Percentiles rank a stretch among this genome's conserved stretches.
phyloP scores from a whole-genome alignment of 2,329 filamentous ascomycete species.

The Aspergillus sp. region DNA sequence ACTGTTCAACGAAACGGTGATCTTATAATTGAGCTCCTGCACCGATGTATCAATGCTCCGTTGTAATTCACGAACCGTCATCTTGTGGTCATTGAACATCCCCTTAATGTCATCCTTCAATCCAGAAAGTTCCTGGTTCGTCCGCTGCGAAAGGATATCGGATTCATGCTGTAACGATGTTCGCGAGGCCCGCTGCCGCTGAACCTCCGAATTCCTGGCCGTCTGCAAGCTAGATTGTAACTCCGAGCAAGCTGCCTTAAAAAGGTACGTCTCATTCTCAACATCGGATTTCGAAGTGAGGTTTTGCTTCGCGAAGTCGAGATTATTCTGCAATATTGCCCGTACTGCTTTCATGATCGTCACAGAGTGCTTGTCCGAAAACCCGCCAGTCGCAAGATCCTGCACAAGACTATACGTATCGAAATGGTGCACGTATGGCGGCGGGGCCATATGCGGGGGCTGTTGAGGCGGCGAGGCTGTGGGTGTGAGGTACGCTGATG shows the following conservation, averaged over 20 bases:
- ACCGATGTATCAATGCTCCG: conserved; percentile 81
- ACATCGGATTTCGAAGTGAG: conserved; percentile 89
- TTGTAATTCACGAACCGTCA: conserved; percentile 86
- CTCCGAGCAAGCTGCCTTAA: conserved; percentile 90
- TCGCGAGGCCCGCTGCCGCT: conserved; percentile 78
- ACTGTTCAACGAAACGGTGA: conserved; percentile 84
- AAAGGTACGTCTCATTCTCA: conserved; percentile 93
- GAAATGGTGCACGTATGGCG: conserved; percentile 92
- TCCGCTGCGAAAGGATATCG: conserved; percentile 83
- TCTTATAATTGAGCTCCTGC: conserved; percentile 94
- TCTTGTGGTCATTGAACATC: conserved; percentile 94
- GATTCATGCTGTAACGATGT: conserved; percentile 88
- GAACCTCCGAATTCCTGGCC: conserved; percentile 71
- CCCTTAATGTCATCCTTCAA: conserved; percentile 91
- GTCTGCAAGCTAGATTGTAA: conserved; percentile 83
- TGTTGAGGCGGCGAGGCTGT: conserved; percentile 39
- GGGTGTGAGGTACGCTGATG: conserved; percentile 33
- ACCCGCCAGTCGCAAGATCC: conserved; percentile 70
- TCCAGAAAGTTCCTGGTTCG: conserved; percentile 77
- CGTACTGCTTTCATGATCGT: conserved; percentile 92
- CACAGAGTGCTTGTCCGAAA: conserved; percentile 71
- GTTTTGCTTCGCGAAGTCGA: conserved; percentile 75
- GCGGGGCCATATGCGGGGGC: conserved; percentile 64
- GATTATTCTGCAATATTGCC: conserved; percentile 71
- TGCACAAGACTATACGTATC: conserved; percentile 89